These are phyloP conservation scores for Globisporangium nagaii DNA, from an alignment of 352 stramenopile species.

Conservation along the genomic window DNA sequence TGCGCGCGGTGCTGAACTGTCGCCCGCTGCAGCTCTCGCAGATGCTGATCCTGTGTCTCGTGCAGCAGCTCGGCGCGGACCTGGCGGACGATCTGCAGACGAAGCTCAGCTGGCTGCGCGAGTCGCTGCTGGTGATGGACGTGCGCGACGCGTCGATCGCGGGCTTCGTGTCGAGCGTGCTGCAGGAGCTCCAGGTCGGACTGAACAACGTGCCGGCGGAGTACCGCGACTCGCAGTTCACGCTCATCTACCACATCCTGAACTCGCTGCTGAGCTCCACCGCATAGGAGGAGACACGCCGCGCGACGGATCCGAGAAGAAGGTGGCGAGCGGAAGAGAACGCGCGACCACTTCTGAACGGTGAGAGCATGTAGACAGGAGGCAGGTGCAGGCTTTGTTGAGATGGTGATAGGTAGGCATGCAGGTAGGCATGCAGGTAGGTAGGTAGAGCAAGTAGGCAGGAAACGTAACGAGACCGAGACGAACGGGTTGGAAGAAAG, in stretches of 20 bases:
- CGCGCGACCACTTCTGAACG: neutral
- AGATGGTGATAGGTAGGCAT: neutral
- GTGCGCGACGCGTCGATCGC: constrained; percentile 62
- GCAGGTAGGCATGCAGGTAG: neutral
- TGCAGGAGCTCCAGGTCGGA: constrained; percentile 66
- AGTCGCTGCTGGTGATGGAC: constrained; percentile 82
- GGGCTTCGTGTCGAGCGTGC: constrained; percentile 69
- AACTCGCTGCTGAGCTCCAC: constrained; percentile 79
- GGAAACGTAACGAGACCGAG: neutral
- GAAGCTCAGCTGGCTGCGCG: constrained; percentile 73
- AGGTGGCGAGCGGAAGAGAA: neutral
- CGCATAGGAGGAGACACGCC: constrained; percentile 1
- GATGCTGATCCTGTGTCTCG: constrained; percentile 81
- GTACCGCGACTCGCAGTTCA: constrained; percentile 77
- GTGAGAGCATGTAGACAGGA: neutral
- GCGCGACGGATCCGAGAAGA: neutral
- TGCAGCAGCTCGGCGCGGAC: constrained; percentile 77
- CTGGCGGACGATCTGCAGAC: constrained; percentile 56
- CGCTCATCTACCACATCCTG: constrained; percentile 77
- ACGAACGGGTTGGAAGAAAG: too few species aligned
- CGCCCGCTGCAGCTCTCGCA: constrained; percentile 75
- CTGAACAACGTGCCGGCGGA: constrained; percentile 54
- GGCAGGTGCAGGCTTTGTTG: neutral
- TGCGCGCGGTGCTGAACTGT: constrained; percentile 49
- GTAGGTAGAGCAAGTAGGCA: neutral